These are phyloP conservation scores for Geotrichum australiense DNA, from an alignment of 1,139 yeast species.

Conservation along the genomic window DNA sequence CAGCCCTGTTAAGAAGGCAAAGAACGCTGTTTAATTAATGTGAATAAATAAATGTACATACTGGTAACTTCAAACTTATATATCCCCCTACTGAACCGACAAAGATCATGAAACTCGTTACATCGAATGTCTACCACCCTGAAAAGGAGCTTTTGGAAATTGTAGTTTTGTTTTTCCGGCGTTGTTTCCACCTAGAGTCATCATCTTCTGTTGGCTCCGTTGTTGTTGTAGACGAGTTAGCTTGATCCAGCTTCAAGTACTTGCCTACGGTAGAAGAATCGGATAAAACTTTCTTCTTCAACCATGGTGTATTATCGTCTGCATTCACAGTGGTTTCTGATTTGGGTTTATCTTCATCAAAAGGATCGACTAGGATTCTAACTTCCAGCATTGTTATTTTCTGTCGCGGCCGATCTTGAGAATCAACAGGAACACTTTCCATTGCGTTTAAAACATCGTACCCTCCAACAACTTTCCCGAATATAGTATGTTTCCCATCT, in stretches of 20 bases:
- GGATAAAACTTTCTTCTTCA: slow-evolving; percentile 14
- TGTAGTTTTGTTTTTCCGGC: slow-evolving; percentile 19
- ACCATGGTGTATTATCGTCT: slow-evolving; percentile 28
- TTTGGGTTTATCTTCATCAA: slow-evolving; percentile 37
- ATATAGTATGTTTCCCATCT: slow-evolving; percentile 66
- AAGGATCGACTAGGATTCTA: slow-evolving; percentile 71
- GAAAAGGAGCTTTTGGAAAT: slow-evolving; percentile 24
- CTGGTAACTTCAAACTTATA: too few relatives aligned
- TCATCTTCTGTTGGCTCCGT: slow-evolving; percentile 4
- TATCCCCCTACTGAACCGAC: too few relatives aligned
- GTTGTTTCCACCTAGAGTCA: slow-evolving; percentile 16
- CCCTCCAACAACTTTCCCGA: slow-evolving; percentile 76
- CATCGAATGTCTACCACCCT: too few relatives aligned
- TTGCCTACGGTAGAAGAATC: slow-evolving; percentile 14
- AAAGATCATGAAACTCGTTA: too few relatives aligned
- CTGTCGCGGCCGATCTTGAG: slow-evolving; percentile 32
- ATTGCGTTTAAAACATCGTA: slow-evolving; percentile 65
- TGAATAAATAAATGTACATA: too few relatives aligned
- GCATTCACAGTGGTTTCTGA: background rate
- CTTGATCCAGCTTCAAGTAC: slow-evolving; percentile 7
- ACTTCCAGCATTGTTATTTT: slow-evolving; percentile 43
- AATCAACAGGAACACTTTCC: slow-evolving; percentile 40
- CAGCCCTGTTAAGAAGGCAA: slow-evolving; percentile 5
- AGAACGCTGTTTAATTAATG: too few relatives aligned
- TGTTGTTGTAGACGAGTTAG: background rate